A percentile compares a stretch with the other conserved stretches of the same genome.
Conservation (phyloP, 306 rosid species). For the Prunus campanulata region DNA sequence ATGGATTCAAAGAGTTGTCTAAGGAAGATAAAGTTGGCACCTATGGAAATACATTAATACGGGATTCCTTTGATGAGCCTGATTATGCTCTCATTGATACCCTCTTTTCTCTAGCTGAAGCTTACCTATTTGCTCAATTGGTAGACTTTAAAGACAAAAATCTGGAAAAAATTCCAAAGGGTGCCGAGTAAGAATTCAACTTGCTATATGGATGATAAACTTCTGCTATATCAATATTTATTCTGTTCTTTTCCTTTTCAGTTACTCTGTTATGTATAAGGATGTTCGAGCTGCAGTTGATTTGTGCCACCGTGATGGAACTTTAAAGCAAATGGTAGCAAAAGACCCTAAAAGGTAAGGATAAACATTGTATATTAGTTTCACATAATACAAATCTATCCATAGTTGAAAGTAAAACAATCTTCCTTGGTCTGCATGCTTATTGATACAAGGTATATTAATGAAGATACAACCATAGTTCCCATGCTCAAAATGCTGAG, state of each 20-base stretch:
- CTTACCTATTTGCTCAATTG: conserved; percentile 93
- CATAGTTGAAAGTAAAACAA: not conserved
- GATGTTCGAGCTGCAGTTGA: conserved; percentile 99
- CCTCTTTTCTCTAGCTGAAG: conserved; percentile 92
- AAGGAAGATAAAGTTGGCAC: conserved; percentile 91
- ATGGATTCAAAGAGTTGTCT: conserved; percentile 86
- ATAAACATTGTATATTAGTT: conserved; percentile 6
- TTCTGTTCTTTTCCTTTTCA: conserved; percentile 26
- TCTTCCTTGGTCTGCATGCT: conserved; percentile 14
- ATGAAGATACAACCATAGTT: conserved; percentile 69
- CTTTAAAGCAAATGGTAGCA: conserved; percentile 97
- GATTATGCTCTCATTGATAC: conserved; percentile 94
- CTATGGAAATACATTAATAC: conserved; percentile 80
- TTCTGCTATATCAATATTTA: not conserved
- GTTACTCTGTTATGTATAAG: conserved; percentile 84
- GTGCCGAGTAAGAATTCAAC: conserved; percentile 60
- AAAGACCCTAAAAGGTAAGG: conserved; percentile 76
- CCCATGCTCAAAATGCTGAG: conserved; percentile 93
- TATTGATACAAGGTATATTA: conserved; percentile 61
- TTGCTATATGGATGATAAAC: not conserved
- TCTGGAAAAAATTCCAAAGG: conserved; percentile 56
- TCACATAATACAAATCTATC: not conserved
- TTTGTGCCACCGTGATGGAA: conserved; percentile 97
- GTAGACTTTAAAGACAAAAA: conserved; percentile 75
- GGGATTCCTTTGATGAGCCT: conserved; percentile 94